Percentiles rank a stretch among this genome's conserved stretches.
phyloP scores from a whole-genome alignment of 192 early-diverging fungal species.

The Geranomyces variabilis region DNA sequence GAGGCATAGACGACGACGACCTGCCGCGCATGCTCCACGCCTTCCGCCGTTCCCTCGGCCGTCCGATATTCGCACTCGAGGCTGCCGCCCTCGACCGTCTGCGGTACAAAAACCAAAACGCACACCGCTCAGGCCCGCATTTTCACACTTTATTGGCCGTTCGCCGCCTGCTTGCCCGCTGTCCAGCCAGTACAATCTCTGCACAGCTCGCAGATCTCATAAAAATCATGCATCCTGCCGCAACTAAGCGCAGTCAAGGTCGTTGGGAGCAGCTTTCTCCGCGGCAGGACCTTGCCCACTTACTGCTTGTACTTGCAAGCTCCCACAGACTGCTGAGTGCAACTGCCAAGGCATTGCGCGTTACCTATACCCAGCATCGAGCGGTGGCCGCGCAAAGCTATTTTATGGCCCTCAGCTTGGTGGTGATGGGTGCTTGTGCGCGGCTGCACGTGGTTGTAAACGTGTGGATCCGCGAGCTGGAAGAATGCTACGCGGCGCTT shows the following conservation, averaged over 20 bases:
- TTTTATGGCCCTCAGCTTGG: conserved; percentile 21
- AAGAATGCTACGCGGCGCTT: conserved; percentile 14
- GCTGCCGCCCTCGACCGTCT: conserved; percentile 13
- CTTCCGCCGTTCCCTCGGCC: conserved; percentile 7
- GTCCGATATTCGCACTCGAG: conserved; percentile 6
- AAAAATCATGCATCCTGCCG: conserved; percentile 20
- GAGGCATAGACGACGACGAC: conserved; percentile 8
- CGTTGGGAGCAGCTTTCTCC: conserved; percentile 16
- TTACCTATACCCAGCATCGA: not conserved
- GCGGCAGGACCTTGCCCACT: not conserved
- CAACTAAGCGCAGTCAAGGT: conserved; percentile 1
- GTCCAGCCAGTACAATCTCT: not conserved
- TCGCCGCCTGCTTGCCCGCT: conserved; percentile 3
- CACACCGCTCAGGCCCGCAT: conserved; percentile 18
- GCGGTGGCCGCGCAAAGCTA: conserved; percentile 7
- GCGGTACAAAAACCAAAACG: conserved; percentile 28
- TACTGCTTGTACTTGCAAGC: not conserved
- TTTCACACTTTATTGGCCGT: conserved; percentile 18
- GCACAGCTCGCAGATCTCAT: conserved; percentile 4
- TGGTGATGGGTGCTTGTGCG: conserved; percentile 18
- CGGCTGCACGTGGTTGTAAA: conserved; percentile 14
- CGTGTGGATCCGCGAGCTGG: conserved; percentile 11
- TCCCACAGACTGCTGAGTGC: not conserved
- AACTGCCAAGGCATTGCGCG: not conserved
- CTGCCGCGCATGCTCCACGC: conserved; percentile 11